Evolutionary conservation across 2,329 filamentous ascomycete species (phyloP).

Genomic region (Fonsecaea pedrosoi): DNA sequence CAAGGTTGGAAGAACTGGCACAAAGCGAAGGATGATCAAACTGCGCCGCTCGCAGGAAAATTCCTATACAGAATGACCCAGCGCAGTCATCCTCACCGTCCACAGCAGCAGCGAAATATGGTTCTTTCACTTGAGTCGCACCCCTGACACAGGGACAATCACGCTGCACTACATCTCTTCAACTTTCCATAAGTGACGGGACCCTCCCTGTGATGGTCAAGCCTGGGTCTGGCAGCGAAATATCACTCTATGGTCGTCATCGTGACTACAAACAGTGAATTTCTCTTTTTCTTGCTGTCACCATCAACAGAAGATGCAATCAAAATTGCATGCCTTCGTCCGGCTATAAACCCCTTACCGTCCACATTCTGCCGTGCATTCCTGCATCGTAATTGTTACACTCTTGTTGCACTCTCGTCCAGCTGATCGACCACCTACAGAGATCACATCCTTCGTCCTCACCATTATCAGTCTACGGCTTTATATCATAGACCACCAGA

Average conservation of each 20-base stretch:
- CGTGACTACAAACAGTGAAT: neutral
- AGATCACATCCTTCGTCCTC: neutral
- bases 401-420: neutral
- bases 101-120: neutral
- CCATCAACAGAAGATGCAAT: constrained; percentile 12
- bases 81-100: neutral
- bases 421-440: neutral
- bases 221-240: neutral
- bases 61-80: neutral
- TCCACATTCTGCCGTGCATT: neutral
- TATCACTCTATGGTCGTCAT: neutral
- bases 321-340: constrained; percentile 6
- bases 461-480: neutral
- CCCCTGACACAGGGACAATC: neutral
- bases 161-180: neutral
- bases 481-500: constrained; percentile 1
- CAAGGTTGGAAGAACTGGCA: neutral
- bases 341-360: constrained; percentile 4
- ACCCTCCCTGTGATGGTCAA: neutral
- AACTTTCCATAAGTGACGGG: neutral
- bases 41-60: neutral
- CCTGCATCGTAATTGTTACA: too few relatives aligned
- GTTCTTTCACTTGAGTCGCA: neutral
- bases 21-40: neutral
- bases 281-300: neutral